Evolutionary conservation across 176 grass and related monocot species (phyloP).

Genomic region (Thinopyrum elongatum): DNA sequence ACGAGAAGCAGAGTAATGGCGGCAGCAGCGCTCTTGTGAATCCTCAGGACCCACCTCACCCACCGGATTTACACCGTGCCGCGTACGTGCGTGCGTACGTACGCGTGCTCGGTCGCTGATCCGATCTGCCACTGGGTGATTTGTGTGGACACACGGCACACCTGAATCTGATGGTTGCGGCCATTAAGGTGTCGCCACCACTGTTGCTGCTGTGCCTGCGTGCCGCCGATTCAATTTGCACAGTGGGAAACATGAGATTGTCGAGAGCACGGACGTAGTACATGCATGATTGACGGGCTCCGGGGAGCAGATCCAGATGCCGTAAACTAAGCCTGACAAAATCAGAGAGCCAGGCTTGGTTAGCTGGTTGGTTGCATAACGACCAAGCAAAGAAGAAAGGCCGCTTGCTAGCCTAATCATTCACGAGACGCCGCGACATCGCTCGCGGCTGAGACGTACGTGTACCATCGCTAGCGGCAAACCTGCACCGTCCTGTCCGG

Average conservation of each 20-base stretch:
- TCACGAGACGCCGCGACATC: neutral
- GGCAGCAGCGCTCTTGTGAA: constrained; percentile 44
- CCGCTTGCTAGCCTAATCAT: neutral
- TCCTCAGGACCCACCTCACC: constrained; percentile 33
- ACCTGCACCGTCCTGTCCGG: neutral
- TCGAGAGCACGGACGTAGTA: neutral
- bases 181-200: neutral
- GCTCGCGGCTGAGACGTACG: neutral
- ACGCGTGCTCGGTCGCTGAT: neutral
- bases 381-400: no score
- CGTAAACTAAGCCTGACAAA: constrained; percentile 23
- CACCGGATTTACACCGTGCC: constrained; percentile 32
- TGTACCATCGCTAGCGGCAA: neutral
- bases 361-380: neutral
- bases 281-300: constrained; percentile 24
- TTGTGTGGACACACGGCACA: neutral
- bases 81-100: neutral
- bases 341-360: neutral
- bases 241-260: neutral
- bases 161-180: constrained; percentile 4
- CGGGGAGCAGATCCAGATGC: neutral
- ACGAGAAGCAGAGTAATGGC: constrained; percentile 37
- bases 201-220: neutral
- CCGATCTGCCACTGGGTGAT: neutral
- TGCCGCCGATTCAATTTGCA: neutral